Evolutionary conservation across 768 basidiomycete genomes (phyloP), one percentile per base, ranked within the genome.

Genomic region (Tylopilus sp.): DNA sequence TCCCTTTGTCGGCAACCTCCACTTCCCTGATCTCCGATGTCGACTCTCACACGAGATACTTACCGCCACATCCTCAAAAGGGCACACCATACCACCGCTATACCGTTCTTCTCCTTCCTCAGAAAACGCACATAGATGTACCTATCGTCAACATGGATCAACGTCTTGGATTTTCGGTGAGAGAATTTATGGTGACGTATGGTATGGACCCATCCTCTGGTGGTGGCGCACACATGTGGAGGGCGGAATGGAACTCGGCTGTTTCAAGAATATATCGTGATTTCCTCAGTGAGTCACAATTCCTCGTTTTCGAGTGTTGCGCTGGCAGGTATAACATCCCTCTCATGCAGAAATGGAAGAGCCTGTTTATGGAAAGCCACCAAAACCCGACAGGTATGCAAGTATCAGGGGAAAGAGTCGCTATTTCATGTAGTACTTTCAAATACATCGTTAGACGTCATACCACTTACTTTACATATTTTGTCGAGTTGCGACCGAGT

Each of bases 11-110:
- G 43, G 81, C 81, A 1, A 73, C 72, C n/a, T 73, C 74, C 63
- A 59, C 68, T 38, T 71, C 59, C 49, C 63, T 57, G 12, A 73
- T 81, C 46, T 58, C 69, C 3, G 61, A 75, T 33, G 61, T 77
- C 47, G 73, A 79, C 55, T 68, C 75, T 1, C 87, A 89, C 65
- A 88, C 86, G 6, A 71, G 73, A 22, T 98, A 95, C 68, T 74
- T 95, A 56, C 89, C 95, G 6, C 97, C 95, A 4, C 93, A 97
- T 58, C 95, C 95, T 3, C 88, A 92, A 65, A 79, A 80, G 33
- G 93, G 94, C 44, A 87, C 93, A 11, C 82, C 83, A 0, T 93
- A 91, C 70, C 95, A 99, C 70, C 91, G 95, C 55, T 97, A 95
- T 68, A 80, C 83, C 9, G 58, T 86, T 40, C 73, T 95, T 25